A percentile compares a stretch with the other conserved stretches of the same genome.
Conservation (phyloP, 2,329 filamentous ascomycete genomes). For the Fusarium pininemorale region DNA sequence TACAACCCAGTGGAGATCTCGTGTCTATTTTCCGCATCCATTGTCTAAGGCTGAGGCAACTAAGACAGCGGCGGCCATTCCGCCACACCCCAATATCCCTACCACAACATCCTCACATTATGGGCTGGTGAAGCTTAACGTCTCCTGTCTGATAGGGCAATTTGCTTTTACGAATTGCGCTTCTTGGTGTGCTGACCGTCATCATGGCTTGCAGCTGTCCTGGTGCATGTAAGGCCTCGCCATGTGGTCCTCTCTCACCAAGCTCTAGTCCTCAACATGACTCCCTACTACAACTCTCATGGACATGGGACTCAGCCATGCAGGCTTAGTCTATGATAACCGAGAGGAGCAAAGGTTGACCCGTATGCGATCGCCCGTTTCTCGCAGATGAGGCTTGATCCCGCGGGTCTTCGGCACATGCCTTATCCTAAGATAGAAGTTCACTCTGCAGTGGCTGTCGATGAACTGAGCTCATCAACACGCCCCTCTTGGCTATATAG, state of each 20-base stretch:
- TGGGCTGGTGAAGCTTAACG: neutral
- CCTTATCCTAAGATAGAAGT: neutral
- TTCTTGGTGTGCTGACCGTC: conserved; percentile 24
- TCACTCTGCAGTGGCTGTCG: conserved; percentile 13
- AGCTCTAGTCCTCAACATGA: conserved; percentile 4
- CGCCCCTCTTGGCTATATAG: conserved; percentile 29
- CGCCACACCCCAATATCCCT: conserved; percentile 1
- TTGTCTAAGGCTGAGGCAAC: conserved; percentile 10
- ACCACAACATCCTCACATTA: neutral
- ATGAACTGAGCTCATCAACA: neutral
- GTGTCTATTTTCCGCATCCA: conserved; percentile 11
- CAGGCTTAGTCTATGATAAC: conserved; percentile 2
- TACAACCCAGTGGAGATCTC: neutral
- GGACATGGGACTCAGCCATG: neutral
- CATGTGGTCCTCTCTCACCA: conserved; percentile 20
- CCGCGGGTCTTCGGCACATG: conserved; percentile 26
- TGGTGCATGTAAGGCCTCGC: conserved; percentile 20
- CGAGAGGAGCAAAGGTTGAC: neutral
- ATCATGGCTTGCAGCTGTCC: conserved; percentile 27
- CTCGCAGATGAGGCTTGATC: conserved; percentile 13
- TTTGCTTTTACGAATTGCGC: neutral
- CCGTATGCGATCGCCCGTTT: conserved; percentile 8
- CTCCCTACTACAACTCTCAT: conserved; percentile 6
- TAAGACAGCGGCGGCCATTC: neutral
- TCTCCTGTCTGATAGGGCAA: conserved; percentile 6